Conservation (phyloP, 2,329 filamentous ascomycete species). For the Capronia americana region DNA sequence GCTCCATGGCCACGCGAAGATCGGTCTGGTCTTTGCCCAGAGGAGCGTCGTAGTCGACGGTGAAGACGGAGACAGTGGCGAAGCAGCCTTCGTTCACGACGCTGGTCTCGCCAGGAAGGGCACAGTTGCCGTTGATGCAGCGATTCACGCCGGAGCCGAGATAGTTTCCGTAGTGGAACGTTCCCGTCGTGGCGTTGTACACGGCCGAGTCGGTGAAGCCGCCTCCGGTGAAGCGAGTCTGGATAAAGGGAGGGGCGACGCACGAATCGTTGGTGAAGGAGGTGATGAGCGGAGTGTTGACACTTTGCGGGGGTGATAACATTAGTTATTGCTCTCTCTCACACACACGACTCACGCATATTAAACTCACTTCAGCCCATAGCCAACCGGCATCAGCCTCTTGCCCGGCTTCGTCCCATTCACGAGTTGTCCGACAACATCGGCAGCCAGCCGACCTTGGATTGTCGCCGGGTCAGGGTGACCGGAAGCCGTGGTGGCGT, state of each 20-base stretch:
- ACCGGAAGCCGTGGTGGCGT: conserved; percentile 45
- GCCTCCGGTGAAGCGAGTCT: conserved; percentile 58
- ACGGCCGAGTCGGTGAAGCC: conserved; percentile 56
- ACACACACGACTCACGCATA: neutral
- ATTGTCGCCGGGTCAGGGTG: conserved; percentile 52
- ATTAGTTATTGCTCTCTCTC: conserved; percentile 8
- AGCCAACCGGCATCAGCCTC: conserved; percentile 54
- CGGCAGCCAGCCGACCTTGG: conserved; percentile 51
- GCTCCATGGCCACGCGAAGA: conserved; percentile 20
- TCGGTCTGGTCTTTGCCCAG: conserved; percentile 21
- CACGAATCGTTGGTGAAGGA: conserved; percentile 48
- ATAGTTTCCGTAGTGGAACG: conserved; percentile 53
- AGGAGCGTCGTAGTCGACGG: conserved; percentile 60
- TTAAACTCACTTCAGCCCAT: conserved; percentile 48
- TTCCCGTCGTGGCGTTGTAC: conserved; percentile 51
- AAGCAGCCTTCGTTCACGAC: conserved; percentile 53
- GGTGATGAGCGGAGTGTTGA: conserved; percentile 58
- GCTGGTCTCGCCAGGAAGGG: conserved; percentile 57
- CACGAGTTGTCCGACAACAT: conserved; percentile 55
- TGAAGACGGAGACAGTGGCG: conserved; percentile 54
- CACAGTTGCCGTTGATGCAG: conserved; percentile 60
- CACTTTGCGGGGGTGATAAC: conserved; percentile 39
- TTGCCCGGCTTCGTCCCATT: conserved; percentile 44
- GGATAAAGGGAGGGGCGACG: conserved; percentile 53
- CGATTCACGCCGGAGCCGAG: conserved; percentile 53